A percentile compares a stretch with the other conserved stretches of the same genome.
Evolutionary conservation across 441 rosid species (phyloP).

Genomic region (Arabidopsis lyrata): DNA sequence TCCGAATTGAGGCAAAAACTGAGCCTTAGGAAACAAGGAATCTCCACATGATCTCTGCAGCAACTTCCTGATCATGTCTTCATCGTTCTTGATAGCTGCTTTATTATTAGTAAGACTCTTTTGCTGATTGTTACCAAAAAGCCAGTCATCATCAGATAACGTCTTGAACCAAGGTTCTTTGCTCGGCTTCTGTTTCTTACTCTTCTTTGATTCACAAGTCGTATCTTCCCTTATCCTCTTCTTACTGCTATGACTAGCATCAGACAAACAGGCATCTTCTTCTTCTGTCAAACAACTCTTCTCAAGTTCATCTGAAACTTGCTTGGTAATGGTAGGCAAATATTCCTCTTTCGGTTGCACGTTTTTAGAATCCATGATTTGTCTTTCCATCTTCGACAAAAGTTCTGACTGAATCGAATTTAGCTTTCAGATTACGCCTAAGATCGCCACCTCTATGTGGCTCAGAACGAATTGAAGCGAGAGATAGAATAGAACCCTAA

Average conservation of each 20-base stretch:
- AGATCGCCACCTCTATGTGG: conserved; percentile 10
- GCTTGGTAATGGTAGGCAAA: conserved; percentile 16
- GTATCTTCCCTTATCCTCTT: conserved; percentile 54
- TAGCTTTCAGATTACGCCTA: conserved; percentile 14
- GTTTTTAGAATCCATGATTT: conserved; percentile 22
- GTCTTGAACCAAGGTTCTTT: conserved; percentile 19
- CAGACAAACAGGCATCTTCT: conserved; percentile 55
- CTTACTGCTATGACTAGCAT: conserved; percentile 46
- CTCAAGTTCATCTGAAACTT: conserved; percentile 47
- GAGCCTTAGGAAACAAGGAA: conserved; percentile 46
- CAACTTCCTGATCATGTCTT: conserved; percentile 5
- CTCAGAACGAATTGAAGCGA: not conserved
- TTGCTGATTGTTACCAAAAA: not conserved
- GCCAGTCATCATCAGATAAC: conserved; percentile 19
- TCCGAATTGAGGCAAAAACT: conserved; percentile 47
- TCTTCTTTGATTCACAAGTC: conserved; percentile 53
- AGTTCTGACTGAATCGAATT: not conserved
- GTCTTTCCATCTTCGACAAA: conserved; percentile 55
- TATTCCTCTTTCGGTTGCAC: conserved; percentile 9
- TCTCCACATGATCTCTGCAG: conserved; percentile 12
- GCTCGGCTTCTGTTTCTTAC: conserved; percentile 23
- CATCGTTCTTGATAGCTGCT: conserved; percentile 11
- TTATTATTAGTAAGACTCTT: not conserved
- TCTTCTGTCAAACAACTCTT: conserved; percentile 72
- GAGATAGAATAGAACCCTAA: conserved; percentile 5